A percentile compares a stretch with the other conserved stretches of the same genome.
Evolutionary conservation across 306 rosid species (phyloP).

Genomic region (Luffa acutangula): DNA sequence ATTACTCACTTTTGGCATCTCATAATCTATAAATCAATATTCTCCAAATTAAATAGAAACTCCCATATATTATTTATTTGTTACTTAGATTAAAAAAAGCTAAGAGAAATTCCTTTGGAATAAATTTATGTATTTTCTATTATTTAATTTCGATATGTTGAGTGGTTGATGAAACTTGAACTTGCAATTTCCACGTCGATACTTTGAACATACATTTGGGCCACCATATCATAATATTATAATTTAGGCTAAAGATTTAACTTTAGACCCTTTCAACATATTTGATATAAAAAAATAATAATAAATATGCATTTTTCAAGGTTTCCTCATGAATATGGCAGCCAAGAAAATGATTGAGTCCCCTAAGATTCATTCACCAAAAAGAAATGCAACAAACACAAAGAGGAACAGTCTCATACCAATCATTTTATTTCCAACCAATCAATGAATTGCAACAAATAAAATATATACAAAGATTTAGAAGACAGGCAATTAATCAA

Average conservation of each 20-base stretch:
- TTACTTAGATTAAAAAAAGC: too few species aligned
- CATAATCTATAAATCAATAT: too few species aligned
- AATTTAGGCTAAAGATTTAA: not conserved
- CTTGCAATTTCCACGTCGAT: not conserved
- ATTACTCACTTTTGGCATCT: too few species aligned
- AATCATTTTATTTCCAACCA: not conserved
- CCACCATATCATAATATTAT: not conserved
- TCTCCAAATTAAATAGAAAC: too few species aligned
- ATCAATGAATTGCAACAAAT: not conserved
- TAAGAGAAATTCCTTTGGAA: too few species aligned
- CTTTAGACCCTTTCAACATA: not conserved
- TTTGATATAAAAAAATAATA: not conserved
- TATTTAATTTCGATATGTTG: not conserved
- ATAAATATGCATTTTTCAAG: not conserved
- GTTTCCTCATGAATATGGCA: not conserved
- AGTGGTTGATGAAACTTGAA: not conserved
- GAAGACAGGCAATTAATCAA: not conserved
- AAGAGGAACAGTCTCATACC: not conserved
- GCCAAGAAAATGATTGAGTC: not conserved
- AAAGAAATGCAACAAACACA: not conserved
- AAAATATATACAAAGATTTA: not conserved
- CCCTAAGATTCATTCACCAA: not conserved
- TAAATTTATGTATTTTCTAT: not conserved
- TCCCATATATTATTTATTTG: too few species aligned
- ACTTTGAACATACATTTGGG: not conserved